A percentile compares a stretch with the other conserved stretches of the same genome.
Evolutionary conservation across 1,284 basidiomycete genomes (phyloP).

Genomic region (Trichosporon sp.): DNA sequence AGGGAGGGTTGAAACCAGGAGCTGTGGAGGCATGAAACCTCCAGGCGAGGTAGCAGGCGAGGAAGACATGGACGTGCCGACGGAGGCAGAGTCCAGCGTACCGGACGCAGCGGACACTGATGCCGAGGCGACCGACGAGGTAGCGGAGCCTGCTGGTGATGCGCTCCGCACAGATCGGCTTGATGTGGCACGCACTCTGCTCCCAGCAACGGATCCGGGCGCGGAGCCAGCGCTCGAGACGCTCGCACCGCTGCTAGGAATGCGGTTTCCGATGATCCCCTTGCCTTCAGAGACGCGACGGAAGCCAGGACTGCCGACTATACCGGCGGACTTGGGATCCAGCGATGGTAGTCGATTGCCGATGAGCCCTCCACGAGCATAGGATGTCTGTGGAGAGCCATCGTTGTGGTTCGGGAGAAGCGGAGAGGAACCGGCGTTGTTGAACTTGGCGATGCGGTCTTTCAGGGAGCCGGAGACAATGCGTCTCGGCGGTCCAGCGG

Average conservation of each 20-base stretch:
- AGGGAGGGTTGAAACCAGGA: constrained; percentile 33
- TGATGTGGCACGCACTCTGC: not conserved
- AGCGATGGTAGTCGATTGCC: constrained; percentile 43
- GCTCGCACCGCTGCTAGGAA: constrained; percentile 23
- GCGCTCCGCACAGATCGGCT: constrained; percentile 18
- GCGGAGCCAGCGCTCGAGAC: constrained; percentile 2
- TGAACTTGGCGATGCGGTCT: constrained; percentile 47
- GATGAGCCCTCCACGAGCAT: constrained; percentile 33
- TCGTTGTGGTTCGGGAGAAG: constrained; percentile 39
- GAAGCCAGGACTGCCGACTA: constrained; percentile 12
- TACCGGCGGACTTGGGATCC: constrained; percentile 40
- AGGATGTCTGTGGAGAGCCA: constrained; percentile 16
- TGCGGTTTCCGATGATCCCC: constrained; percentile 42
- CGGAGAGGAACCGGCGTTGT: constrained; percentile 37
- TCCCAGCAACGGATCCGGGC: constrained; percentile 1
- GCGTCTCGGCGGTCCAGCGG: constrained; percentile 20
- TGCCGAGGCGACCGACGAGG: constrained; percentile 1
- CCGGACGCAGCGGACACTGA: constrained; percentile 14
- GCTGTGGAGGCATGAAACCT: constrained; percentile 23
- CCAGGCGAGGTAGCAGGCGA: constrained; percentile 26
- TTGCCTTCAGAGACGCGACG: constrained; percentile 36
- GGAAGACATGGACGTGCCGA: constrained; percentile 29
- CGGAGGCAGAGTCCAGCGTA: constrained; percentile 25
- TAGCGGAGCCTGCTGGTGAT: constrained; percentile 31
- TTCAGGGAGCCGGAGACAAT: constrained; percentile 41